phyloP scores from a whole-genome alignment of 2,329 filamentous ascomycete genomes.

The Phaeosphaeriaceae sp. region DNA sequence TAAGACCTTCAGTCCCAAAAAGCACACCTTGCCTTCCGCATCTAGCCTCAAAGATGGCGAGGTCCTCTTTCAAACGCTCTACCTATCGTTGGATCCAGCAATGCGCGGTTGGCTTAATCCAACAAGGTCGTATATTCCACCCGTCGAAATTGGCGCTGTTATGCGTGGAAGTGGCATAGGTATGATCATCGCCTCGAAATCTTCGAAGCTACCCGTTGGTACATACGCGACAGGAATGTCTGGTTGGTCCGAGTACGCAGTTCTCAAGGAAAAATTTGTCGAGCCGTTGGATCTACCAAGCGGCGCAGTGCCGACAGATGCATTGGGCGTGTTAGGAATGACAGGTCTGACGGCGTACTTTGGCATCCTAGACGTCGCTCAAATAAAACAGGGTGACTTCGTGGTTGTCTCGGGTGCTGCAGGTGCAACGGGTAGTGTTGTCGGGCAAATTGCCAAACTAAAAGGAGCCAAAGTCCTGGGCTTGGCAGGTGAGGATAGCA shows the following conservation, averaged over 20 bases:
- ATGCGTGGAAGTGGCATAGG: conserved; percentile 71
- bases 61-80: conserved; percentile 65
- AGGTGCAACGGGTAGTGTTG: conserved; percentile 77
- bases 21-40: conserved; percentile 54
- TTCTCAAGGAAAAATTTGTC: conserved; percentile 61
- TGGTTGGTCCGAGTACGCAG: conserved; percentile 72
- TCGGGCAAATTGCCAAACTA: conserved; percentile 78
- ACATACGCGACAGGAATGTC: conserved; percentile 60
- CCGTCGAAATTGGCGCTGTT: conserved; percentile 69
- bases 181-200: conserved; percentile 67
- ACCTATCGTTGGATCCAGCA: conserved; percentile 75
- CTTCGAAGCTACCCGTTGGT: conserved; percentile 61
- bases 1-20: conserved; percentile 66
- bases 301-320: conserved; percentile 63
- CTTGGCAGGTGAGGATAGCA: conserved; percentile 60
- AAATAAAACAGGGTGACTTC: conserved; percentile 72
- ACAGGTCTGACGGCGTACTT: conserved; percentile 80
- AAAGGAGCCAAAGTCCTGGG: conserved; percentile 63
- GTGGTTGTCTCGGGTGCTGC: conserved; percentile 81
- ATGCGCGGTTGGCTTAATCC: conserved; percentile 74
- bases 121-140: conserved; percentile 68
- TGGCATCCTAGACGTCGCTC: conserved; percentile 71
- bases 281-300: conserved; percentile 54
- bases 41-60: conserved; percentile 67
- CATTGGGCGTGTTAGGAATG: conserved; percentile 60